Base-by-base conservation (phyloP, 2,329 filamentous ascomycete genomes). In the Basipetospora chlamydospora region DNA sequence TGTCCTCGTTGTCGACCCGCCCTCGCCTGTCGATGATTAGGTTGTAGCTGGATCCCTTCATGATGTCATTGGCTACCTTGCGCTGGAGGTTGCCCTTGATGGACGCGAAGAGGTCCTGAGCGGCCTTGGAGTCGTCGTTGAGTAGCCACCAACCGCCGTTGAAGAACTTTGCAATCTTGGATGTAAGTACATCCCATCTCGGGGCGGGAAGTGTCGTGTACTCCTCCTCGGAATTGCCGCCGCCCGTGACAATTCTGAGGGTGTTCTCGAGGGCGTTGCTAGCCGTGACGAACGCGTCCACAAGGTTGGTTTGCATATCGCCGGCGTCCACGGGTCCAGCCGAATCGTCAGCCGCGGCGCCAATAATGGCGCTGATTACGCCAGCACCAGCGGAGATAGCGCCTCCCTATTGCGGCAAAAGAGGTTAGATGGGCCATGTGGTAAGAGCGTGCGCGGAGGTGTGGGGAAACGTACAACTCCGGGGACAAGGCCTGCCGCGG, bases 101-200 rank as follows among this genome's bases (percentile, higher is more conserved):
- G 29, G 33, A 30, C 9, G 32, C 25, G 4, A 38, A 16, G 26
- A 35, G 26, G 20, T 28, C 25, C 6, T 25, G 31, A 20, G 40
- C 40, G 31, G 31, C 30, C 10, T 26, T n/a, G 21, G 35, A 33
- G 22, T 42, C 34, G 12, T 42, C 40, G 21, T 40, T 33, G 9
- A 42, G 12, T 10, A 42, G 34, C 25, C 37, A 42, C 37, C 37
- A 42, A 4, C 40, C 40, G 21, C 37, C 34, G 34, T 42, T 42
- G 23, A 37, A 42, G 34, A 42, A 42, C 30, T 40, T 42, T 26
- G 40, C 26, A 11, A 42, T 40, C 20, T 35, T 40, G 33, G 25
- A 25, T n/a, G 26, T 9, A 29, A 22, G 37, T 8, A 33, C 37
- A 11, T 41, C 40, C 28, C 28, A 33, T 17, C 33, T 41, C 1